A percentile compares a stretch with the other conserved stretches of the same genome.
Evolutionary conservation across 2,329 filamentous ascomycete genomes (phyloP).

Genomic region (Ascocoryne sarcoides): DNA sequence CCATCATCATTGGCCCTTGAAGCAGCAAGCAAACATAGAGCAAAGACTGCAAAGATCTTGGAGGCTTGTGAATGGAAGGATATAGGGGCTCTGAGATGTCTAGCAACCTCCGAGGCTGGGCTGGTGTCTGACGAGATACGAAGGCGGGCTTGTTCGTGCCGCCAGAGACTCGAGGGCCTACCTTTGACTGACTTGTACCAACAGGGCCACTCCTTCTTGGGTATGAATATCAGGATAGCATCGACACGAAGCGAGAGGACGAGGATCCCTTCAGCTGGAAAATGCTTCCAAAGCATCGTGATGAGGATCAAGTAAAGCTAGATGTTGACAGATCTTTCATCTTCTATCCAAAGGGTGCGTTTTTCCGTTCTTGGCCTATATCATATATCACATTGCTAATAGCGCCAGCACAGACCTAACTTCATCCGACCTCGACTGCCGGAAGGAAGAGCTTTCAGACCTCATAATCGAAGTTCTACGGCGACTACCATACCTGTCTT

Average conservation of each 20-base stretch:
- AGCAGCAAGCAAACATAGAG: conserved; percentile 5
- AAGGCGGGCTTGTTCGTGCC: conserved; percentile 64
- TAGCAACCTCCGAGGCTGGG: conserved; percentile 58
- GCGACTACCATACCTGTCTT: conserved; percentile 73
- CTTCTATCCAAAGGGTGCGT: conserved; percentile 78
- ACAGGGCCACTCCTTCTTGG: conserved; percentile 57
- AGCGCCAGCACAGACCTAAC: conserved; percentile 49
- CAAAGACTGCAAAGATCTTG: conserved; percentile 41
- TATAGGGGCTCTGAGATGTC: conserved; percentile 43
- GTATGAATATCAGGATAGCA: conserved; percentile 14
- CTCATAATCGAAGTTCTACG: conserved; percentile 78
- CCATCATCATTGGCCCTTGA: conserved; percentile 7
- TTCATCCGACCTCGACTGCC: conserved; percentile 56
- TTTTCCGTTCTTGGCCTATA: conserved; percentile 21
- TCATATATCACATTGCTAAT: conserved; percentile 1
- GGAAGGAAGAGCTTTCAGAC: conserved; percentile 68
- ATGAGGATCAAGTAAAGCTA: conserved; percentile 84
- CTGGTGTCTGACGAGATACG: conserved; percentile 61
- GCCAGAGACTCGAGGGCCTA: conserved; percentile 5
- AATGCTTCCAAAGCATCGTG: conserved; percentile 63
- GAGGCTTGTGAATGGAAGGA: conserved; percentile 53
- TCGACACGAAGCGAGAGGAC: conserved; percentile 4
- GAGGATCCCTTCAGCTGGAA: conserved; percentile 22
- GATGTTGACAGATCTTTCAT: conserved; percentile 97
- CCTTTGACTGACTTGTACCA: conserved; percentile 11